Evolutionary conservation across 176 grass and related monocot species (phyloP).

Genomic region (Eleusine coracana): DNA sequence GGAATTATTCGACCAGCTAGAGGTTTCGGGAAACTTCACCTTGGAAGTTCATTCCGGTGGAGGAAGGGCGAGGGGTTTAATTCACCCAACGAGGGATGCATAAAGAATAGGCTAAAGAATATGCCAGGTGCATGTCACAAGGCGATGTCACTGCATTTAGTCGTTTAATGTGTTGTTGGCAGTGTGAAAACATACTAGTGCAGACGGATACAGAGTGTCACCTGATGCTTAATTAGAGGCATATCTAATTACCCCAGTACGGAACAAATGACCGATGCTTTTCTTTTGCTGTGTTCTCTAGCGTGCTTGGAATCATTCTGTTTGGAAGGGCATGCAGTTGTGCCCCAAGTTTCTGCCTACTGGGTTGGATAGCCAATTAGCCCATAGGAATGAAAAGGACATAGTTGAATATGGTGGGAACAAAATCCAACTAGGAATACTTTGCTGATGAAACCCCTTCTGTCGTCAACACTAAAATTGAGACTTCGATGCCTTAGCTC

Average conservation of each 20-base stretch:
- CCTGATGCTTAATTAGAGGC: not conserved
- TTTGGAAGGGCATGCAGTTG: not conserved
- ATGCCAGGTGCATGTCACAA: not conserved
- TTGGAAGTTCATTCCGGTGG: not conserved
- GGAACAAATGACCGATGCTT: not conserved
- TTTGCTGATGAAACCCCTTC: constrained; percentile 35
- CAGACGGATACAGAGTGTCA: not conserved
- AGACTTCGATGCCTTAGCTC: constrained; percentile 24
- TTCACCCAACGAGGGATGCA: not conserved
- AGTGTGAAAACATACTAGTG: constrained; percentile 12
- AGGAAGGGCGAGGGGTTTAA: too few relatives aligned
- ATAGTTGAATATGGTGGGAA: not conserved
- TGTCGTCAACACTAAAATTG: not conserved
- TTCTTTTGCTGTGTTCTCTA: not conserved
- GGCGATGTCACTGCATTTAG: not conserved
- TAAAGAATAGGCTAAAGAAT: not conserved
- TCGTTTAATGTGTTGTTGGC: not conserved
- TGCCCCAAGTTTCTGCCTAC: not conserved
- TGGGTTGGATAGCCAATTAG: not conserved
- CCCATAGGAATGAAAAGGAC: constrained; percentile 31
- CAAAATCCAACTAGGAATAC: constrained; percentile 23
- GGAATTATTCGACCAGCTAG: not conserved
- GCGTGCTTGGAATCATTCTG: constrained; percentile 23
- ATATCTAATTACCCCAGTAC: constrained; percentile 7
- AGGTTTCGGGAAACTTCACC: not conserved